Base-by-base conservation (phyloP, 495 filamentous ascomycete genomes). In the Chlorociboria aeruginascens region DNA sequence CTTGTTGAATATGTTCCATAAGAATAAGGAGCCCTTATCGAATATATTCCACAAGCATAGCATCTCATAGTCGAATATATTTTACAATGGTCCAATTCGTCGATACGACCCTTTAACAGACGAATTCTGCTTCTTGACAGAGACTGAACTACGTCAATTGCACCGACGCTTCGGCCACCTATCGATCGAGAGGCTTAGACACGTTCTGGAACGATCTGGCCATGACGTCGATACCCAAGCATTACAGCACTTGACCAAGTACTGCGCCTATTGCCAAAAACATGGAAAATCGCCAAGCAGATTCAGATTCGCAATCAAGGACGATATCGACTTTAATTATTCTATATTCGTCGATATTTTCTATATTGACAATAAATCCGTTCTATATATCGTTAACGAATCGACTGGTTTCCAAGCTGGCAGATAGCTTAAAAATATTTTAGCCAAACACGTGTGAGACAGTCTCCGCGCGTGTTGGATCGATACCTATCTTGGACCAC, bases 401-500 rank as follows among this genome's bases (percentile, higher is more conserved):
- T 37, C 13, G 1, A 61, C 48, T 6, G 13, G 12, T 0, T 61
- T 53, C 28, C 17, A 61, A 38, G 52, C 49, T 25, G 46, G 33
- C 7, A 9, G 30, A 20, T 61, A 40, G 25, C 38, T 62, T 3
- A 28, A 46, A 47, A 45, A 43, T 16, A 35, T 55, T 8, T 46
- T 17, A 7, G 43, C 48, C 29, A 55, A 55, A 36, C 32, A 55
- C 40, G 48, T 39, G 1, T 63, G 40, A 51, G 53, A 63, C 17
- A 47, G 30, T 6, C 40, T 61, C 29, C 35, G 44, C 12, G 13
- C 35, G 16, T 57, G 48, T 38, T 63, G 45, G 61, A 60, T 63
- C 17, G 43, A 63, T 38, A 58, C 40, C 3, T 63, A 63, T 42
- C 43, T 58, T 29, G 52, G 61, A 9, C 56, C 52, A 0, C 58